A percentile compares a stretch with the other conserved stretches of the same genome.
phyloP scores from a whole-genome alignment of 257 asterid genomes.

The Fraxinus excelsior region DNA sequence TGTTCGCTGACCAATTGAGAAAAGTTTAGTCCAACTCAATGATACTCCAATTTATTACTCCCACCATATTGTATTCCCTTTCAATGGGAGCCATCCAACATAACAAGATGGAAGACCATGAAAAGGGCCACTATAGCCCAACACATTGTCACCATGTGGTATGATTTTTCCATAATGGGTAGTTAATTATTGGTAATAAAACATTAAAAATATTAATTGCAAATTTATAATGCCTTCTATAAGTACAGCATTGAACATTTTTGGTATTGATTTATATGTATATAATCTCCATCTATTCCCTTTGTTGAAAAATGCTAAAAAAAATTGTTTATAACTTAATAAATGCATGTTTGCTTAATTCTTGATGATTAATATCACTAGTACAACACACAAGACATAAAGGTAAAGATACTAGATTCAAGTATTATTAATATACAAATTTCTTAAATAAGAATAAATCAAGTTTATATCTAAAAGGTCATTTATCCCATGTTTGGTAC shows the following conservation, averaged over 20 bases:
- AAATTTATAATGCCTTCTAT: not conserved
- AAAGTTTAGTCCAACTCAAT: constrained; percentile 14
- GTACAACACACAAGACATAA: not conserved
- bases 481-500: too few species aligned
- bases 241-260: not conserved
- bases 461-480: not conserved
- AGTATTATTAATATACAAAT: not conserved
- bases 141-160: constrained; percentile 1
- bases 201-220: not conserved
- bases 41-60: not conserved
- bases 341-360: not conserved
- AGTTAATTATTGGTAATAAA: not conserved
- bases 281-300: not conserved
- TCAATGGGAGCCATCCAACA: constrained; percentile 30
- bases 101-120: constrained; percentile 31
- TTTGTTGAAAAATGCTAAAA: not conserved
- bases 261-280: not conserved
- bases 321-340: not conserved
- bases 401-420: not conserved
- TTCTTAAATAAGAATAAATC: not conserved
- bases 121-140: constrained; percentile 34
- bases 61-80: constrained; percentile 22
- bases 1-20: not conserved
- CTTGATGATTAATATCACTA: not conserved
- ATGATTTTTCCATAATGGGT: constrained; percentile 1